Base-by-base conservation (phyloP, 257 asterid species). In the Jasminum sambac region DNA sequence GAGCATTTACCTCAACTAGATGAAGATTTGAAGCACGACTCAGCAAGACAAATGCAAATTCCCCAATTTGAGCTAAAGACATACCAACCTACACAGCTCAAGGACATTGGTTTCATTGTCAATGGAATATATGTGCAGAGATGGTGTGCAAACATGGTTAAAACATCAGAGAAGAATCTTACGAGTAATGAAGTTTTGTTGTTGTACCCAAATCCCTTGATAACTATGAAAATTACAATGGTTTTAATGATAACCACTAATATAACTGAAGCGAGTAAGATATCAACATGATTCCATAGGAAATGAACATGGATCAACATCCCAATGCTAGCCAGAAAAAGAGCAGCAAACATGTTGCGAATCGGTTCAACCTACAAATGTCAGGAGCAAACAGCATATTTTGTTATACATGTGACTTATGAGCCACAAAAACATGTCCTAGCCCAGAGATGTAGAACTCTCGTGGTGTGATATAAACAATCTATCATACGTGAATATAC, bases 21-120 rank as follows among this genome's bases (percentile, higher is more conserved):
- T 91, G 97, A 80, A 95, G 90, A 81, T 95, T 95, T 69, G 98
- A 95, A 76, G 99, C 99, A 63, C 99, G 99, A 74, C 99, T 95
- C 69, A 95, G 97, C 42, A 95, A 80, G 34, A 95, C 99, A 83
- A 95, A 95, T 64, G 99, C 96, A 72, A 91, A 95, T 84, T 95
- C 99, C 74, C 98, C 99, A 66, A 95, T 95, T 82, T 95, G 99
- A 34, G 99, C 99, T 83, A 95, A 80, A 68, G 98, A 95, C 98
- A 95, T 89, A 23, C 99, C 99, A 16, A 95, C 98, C 99, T 95
- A 69, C 79, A 66, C 17, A 41, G 19, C 24, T 69, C 64, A 68
- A 36, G 73, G 61, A 72, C 44, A n/a, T 14, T 64, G 66, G 68
- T 67, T 37, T 67, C 72, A 24, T 59, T 43, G 76, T 63, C 61